Percentiles rank a stretch among this genome's conserved stretches.
Evolutionary conservation across 2,329 filamentous ascomycete species (phyloP).

Genomic region (Pseudocercospora crystallina): DNA sequence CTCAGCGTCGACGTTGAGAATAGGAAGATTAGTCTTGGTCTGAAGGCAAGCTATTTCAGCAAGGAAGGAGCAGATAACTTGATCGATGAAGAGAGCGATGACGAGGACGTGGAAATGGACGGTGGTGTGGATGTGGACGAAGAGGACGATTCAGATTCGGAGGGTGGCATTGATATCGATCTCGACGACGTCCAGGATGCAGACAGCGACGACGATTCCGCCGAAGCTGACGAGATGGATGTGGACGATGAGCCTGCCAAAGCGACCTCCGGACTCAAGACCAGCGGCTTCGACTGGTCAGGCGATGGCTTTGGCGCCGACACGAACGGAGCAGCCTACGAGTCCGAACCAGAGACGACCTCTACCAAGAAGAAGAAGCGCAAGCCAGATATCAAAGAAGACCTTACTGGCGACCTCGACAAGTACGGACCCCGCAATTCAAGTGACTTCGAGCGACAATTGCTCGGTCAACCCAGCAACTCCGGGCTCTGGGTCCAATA

Average conservation of each 20-base stretch:
- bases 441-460: conserved; percentile 88
- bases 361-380: conserved; percentile 58
- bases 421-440: conserved; percentile 82
- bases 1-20: conserved; percentile 73
- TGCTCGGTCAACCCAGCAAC: conserved; percentile 90
- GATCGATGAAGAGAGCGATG: conserved; percentile 40
- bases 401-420: conserved; percentile 89
- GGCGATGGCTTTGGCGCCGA: conserved; percentile 57
- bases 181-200: conserved; percentile 45
- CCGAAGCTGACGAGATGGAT: conserved; percentile 48
- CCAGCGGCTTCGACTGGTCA: conserved; percentile 85
- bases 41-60: conserved; percentile 90
- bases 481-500: conserved; percentile 93
- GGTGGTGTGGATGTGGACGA: conserved; percentile 29
- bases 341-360: conserved; percentile 55
- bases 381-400: conserved; percentile 77
- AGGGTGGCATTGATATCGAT: conserved; percentile 36
- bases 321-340: conserved; percentile 56
- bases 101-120: conserved; percentile 31
- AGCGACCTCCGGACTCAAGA: conserved; percentile 55
- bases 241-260: conserved; percentile 35
- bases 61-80: conserved; percentile 53
- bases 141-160: conserved; percentile 17
- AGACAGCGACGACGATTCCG: conserved; percentile 50
- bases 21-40: conserved; percentile 79